Conservation (phyloP, 306 rosid species). For the Vigna radiata region DNA sequence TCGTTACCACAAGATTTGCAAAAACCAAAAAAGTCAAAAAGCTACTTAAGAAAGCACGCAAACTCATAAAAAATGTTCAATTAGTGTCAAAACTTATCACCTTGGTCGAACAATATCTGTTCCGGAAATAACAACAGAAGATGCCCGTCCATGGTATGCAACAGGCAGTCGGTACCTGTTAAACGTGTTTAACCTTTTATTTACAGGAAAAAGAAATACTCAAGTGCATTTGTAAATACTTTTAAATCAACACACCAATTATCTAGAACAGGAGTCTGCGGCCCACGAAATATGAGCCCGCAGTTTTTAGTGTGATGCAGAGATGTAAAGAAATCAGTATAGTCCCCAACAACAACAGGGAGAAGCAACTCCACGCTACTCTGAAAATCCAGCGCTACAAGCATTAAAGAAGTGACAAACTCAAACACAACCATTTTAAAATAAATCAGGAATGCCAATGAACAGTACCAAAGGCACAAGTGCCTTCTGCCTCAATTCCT, state of each 20-base stretch:
- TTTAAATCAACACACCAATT: constrained; percentile 65
- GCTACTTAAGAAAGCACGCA: not conserved
- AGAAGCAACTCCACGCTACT: constrained; percentile 73
- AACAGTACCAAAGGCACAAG: constrained; percentile 75
- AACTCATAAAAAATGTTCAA: not conserved
- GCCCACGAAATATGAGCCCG: constrained; percentile 85
- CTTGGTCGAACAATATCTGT: constrained; percentile 87
- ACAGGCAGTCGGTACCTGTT: constrained; percentile 88
- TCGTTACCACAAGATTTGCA: constrained; percentile 13
- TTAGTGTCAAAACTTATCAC: constrained; percentile 47
- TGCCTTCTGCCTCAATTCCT: constrained; percentile 68
- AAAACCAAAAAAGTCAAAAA: constrained; percentile 9
- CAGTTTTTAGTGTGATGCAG: constrained; percentile 87
- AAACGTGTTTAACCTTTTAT: constrained; percentile 26
- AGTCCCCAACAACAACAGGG: constrained; percentile 87
- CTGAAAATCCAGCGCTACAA: constrained; percentile 53
- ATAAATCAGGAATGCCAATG: constrained; percentile 19
- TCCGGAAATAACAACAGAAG: constrained; percentile 92
- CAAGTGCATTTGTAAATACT: constrained; percentile 18
- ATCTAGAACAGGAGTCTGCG: constrained; percentile 62
- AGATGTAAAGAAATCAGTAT: constrained; percentile 89
- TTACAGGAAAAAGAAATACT: constrained; percentile 16
- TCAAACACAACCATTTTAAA: constrained; percentile 21
- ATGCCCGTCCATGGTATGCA: constrained; percentile 96
- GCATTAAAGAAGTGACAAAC: constrained; percentile 30